Conservation (phyloP, 2,329 filamentous ascomycete genomes). For the Bipolaris gigantea region DNA sequence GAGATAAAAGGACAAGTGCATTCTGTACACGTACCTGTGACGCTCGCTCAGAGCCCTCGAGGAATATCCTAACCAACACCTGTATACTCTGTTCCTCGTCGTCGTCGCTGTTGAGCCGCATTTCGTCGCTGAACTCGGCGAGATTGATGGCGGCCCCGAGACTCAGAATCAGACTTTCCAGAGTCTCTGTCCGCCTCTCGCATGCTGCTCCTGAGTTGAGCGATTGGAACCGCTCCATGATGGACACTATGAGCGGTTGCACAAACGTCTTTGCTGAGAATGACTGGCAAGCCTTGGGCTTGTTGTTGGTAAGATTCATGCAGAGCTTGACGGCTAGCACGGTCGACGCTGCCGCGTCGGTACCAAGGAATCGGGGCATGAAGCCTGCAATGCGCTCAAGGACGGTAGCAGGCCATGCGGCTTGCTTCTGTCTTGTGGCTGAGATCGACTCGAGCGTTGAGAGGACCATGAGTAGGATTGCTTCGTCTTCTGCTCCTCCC, state of each 20-base stretch:
- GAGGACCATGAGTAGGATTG: constrained; percentile 47
- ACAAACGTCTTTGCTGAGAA: constrained; percentile 63
- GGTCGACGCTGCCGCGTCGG: constrained; percentile 19
- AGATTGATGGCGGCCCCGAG: constrained; percentile 87
- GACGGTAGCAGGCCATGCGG: constrained; percentile 48
- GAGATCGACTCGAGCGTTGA: constrained; percentile 57
- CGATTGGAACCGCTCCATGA: constrained; percentile 30
- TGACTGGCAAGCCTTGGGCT: constrained; percentile 65
- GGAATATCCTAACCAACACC: constrained; percentile 65
- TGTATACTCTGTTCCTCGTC: constrained; percentile 55
- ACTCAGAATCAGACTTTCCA: constrained; percentile 75
- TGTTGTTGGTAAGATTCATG: constrained; percentile 85
- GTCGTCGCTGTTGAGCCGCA: constrained; percentile 45
- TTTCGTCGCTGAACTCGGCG: constrained; percentile 71
- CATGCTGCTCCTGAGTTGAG: constrained; percentile 43
- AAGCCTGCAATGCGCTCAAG: constrained; percentile 57
- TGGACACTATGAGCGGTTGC: constrained; percentile 38
- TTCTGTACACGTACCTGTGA: constrained; percentile 62
- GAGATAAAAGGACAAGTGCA: too few species aligned
- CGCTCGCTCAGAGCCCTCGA: constrained; percentile 66
- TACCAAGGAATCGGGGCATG: constrained; percentile 35
- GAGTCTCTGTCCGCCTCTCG: constrained; percentile 55
- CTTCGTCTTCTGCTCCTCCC: constrained; percentile 21
- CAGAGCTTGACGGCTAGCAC: constrained; percentile 68
- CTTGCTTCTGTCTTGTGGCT: constrained; percentile 48